A percentile compares a stretch with the other conserved stretches of the same genome.
phyloP scores from a whole-genome alignment of 192 early-diverging fungal genomes.

The Allomyces macrogynus region DNA sequence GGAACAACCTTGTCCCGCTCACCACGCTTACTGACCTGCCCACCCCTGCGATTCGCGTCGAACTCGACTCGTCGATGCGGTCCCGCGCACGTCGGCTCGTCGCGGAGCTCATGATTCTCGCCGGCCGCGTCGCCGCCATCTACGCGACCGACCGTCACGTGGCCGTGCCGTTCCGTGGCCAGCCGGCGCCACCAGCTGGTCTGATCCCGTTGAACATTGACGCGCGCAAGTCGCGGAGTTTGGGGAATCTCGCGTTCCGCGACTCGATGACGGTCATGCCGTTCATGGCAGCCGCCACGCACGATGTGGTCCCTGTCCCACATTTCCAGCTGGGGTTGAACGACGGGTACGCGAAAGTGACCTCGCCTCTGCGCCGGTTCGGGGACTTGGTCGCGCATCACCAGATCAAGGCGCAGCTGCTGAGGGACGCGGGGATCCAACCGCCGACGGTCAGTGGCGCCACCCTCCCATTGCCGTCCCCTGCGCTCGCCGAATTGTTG shows the following conservation, averaged over 20 bases:
- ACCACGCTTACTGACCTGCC: no score
- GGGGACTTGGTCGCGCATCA: conserved; percentile 71
- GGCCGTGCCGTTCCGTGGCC: conserved; percentile 48
- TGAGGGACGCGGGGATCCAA: conserved; percentile 7
- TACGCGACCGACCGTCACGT: conserved; percentile 41
- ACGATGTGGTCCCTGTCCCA: conserved; percentile 18
- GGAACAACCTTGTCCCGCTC: no score
- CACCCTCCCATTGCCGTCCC: background rate
- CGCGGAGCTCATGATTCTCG: conserved; percentile 75
- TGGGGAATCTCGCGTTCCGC: conserved; percentile 12
- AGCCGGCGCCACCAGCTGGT: conserved; percentile 12
- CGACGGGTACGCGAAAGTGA: conserved; percentile 65
- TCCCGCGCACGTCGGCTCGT: conserved; percentile 51
- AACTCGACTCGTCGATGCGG: conserved; percentile 3
- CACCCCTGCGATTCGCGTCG: conserved; percentile 9
- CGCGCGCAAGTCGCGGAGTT: background rate
- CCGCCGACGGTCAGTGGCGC: conserved; percentile 1
- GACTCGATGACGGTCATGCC: conserved; percentile 28
- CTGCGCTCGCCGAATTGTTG: background rate
- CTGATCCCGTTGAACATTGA: background rate
- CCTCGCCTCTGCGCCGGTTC: conserved; percentile 71
- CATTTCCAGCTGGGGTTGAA: conserved; percentile 64
- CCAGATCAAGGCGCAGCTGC: conserved; percentile 57
- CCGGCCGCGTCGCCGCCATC: conserved; percentile 51
- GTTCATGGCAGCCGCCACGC: conserved; percentile 36